Evolutionary conservation across 345 rosid species (phyloP).

Genomic region (Clausena lansium): DNA sequence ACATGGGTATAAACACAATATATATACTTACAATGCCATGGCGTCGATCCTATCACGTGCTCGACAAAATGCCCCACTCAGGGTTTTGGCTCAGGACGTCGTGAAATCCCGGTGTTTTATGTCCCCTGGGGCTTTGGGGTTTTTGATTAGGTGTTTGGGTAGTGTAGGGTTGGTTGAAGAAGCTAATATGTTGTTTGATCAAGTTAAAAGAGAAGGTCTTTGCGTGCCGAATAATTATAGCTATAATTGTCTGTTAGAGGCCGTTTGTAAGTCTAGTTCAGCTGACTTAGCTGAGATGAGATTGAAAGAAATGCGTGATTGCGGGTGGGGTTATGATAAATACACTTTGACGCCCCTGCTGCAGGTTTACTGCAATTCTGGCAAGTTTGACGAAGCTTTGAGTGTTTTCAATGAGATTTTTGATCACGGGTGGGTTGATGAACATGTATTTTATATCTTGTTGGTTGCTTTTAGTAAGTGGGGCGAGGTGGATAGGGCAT

Average conservation of each 20-base stretch:
- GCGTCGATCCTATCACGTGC: constrained; percentile 83
- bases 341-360: constrained; percentile 75
- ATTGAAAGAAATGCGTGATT: constrained; percentile 61
- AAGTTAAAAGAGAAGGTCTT: constrained; percentile 46
- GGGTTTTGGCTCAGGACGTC: constrained; percentile 41
- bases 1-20: constrained; percentile 54
- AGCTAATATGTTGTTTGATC: constrained; percentile 68
- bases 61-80: constrained; percentile 83
- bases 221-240: constrained; percentile 67
- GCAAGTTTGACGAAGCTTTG: constrained; percentile 51
- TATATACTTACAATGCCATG: constrained; percentile 82
- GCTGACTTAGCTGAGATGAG: constrained; percentile 60
- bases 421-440: constrained; percentile 68
- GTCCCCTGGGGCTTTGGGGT: constrained; percentile 83
- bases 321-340: constrained; percentile 54
- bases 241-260: constrained; percentile 83
- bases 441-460: constrained; percentile 53
- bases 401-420: constrained; percentile 51
- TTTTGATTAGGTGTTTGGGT: constrained; percentile 74
- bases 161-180: constrained; percentile 59
- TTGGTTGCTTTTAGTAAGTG: constrained; percentile 60
- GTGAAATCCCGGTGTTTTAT: constrained; percentile 52
- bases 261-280: constrained; percentile 50
- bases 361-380: constrained; percentile 63
- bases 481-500: constrained; percentile 73